These are phyloP conservation scores for Lodderomyces jiufengensis DNA, from an alignment of 1,139 yeast species.

Conservation along the genomic window DNA sequence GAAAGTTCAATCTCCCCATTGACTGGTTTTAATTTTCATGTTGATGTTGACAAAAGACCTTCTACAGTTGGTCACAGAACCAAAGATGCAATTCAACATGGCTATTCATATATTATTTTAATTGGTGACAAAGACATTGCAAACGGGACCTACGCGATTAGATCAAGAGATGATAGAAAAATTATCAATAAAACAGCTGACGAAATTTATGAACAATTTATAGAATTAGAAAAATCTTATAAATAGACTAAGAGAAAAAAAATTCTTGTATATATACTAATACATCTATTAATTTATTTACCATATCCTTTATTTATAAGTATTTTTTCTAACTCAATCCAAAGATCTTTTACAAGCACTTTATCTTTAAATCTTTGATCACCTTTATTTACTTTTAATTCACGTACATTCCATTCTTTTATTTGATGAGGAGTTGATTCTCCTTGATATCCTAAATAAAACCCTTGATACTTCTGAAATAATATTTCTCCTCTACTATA, in stretches of 20 bases:
- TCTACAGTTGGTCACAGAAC: conserved; percentile 82
- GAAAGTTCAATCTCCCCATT: conserved; percentile 43
- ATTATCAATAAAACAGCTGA: conserved; percentile 42
- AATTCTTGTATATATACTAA: not conserved
- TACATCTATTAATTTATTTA: conserved; percentile 8
- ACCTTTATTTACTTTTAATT: conserved; percentile 69
- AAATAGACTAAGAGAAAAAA: conserved; percentile 12
- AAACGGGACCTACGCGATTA: conserved; percentile 56
- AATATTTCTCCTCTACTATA: conserved; percentile 76
- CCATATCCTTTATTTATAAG: conserved; percentile 48
- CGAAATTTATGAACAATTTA: conserved; percentile 49
- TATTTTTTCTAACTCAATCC: conserved; percentile 71
- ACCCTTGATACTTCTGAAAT: conserved; percentile 84
- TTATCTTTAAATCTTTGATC: conserved; percentile 84
- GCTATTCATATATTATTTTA: conserved; percentile 75
- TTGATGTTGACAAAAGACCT: conserved; percentile 69
- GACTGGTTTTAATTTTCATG: conserved; percentile 61
- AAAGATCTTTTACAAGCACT: conserved; percentile 78
- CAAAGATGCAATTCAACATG: conserved; percentile 71
- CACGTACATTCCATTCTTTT: conserved; percentile 83
- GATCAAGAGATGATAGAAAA: conserved; percentile 56
- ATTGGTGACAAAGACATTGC: conserved; percentile 85
- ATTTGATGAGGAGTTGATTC: conserved; percentile 77
- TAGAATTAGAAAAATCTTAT: conserved; percentile 46
- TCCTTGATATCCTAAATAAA: conserved; percentile 69